These are phyloP conservation scores for Eurotiales sp. DNA, from an alignment of 2,329 filamentous ascomycete genomes.

Conservation along the genomic window DNA sequence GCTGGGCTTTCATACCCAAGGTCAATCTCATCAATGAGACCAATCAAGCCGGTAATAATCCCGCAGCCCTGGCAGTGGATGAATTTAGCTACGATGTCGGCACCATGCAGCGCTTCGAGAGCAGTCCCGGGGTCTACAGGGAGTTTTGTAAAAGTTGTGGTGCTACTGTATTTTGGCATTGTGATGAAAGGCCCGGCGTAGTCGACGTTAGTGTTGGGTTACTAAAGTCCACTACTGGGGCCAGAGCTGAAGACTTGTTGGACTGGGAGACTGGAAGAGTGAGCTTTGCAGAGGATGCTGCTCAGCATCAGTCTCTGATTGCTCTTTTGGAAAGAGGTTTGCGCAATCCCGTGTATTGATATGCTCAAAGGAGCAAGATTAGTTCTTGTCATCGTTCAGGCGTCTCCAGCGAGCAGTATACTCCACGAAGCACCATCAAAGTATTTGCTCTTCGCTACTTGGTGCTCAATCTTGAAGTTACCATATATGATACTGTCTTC, in stretches of 20 bases:
- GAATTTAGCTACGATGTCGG: conserved; percentile 21
- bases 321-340: conserved; percentile 24
- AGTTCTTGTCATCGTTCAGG: too few relatives aligned
- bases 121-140: conserved; percentile 51
- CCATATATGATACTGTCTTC: too few relatives aligned
- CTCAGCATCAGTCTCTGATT: conserved; percentile 28
- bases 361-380: background rate
- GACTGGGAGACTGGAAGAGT: conserved; percentile 59
- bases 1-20: conserved; percentile 64
- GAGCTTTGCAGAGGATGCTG: conserved; percentile 55
- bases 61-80: conserved; percentile 24
- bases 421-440: too few relatives aligned
- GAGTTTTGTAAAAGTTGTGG: conserved; percentile 63
- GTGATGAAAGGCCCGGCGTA: conserved; percentile 50
- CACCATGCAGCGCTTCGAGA: conserved; percentile 52
- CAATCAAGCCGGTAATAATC: conserved; percentile 21
- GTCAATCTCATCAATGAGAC: conserved; percentile 50
- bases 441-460: too few relatives aligned
- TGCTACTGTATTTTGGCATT: conserved; percentile 62
- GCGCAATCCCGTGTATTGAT: background rate
- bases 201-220: conserved; percentile 64
- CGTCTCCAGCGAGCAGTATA: too few relatives aligned
- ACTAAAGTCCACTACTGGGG: conserved; percentile 49
- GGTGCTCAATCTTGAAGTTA: too few relatives aligned
- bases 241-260: conserved; percentile 56